Evolutionary conservation across 116 monocot species (phyloP).

Genomic region (Papilionanthe hybrid): DNA sequence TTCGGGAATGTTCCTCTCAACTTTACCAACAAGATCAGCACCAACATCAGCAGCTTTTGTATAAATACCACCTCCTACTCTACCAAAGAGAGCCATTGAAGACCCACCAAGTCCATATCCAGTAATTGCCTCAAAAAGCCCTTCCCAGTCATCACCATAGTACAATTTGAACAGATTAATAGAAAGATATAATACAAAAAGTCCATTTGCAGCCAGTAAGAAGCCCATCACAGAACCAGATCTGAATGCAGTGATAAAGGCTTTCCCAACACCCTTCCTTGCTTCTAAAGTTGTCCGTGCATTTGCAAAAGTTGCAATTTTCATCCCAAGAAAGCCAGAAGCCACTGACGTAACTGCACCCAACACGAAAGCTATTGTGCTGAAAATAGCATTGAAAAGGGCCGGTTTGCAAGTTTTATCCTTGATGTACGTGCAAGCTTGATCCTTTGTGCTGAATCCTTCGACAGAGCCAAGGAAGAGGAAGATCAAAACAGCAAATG

Average conservation of each 20-base stretch:
- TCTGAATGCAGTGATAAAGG: constrained; percentile 75
- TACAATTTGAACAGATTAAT: constrained; percentile 84
- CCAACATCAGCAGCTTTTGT: constrained; percentile 98
- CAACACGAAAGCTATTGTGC: constrained; percentile 77
- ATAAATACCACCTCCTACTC: constrained; percentile 94
- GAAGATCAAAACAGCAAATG: constrained; percentile 76
- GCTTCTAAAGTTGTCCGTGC: constrained; percentile 89
- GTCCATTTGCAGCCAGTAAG: constrained; percentile 74
- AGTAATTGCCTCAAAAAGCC: constrained; percentile 87
- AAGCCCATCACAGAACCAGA: constrained; percentile 97
- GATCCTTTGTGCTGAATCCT: constrained; percentile 81
- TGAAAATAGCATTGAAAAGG: constrained; percentile 77
- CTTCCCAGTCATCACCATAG: constrained; percentile 95
- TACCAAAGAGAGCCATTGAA: constrained; percentile 94
- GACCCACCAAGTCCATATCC: constrained; percentile 97
- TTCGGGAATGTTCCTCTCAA: constrained; percentile 91
- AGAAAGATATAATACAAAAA: constrained; percentile 77
- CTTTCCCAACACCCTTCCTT: constrained; percentile 90
- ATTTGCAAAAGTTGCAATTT: constrained; percentile 93
- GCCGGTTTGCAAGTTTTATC: constrained; percentile 88
- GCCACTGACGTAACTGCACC: constrained; percentile 84
- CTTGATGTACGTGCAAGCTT: constrained; percentile 79
- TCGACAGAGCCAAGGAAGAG: constrained; percentile 93
- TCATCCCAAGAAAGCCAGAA: constrained; percentile 94
- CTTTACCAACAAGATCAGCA: constrained; percentile 96